Base-by-base conservation (phyloP, 1,284 basidiomycete genomes). In the Anthracocystis walkeri region DNA sequence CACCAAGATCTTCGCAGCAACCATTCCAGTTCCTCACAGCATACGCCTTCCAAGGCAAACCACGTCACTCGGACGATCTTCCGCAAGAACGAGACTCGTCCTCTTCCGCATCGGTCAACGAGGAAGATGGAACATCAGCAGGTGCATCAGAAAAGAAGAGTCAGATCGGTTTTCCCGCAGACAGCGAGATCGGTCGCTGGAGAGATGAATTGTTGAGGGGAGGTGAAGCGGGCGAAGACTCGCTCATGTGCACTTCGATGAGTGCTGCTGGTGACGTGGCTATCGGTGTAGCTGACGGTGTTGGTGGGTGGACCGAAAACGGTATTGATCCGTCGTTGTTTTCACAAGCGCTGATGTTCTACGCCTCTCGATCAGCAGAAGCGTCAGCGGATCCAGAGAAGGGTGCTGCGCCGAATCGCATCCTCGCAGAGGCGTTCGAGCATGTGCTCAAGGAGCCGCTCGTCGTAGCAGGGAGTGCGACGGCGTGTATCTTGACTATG, bases 291-390 rank as follows among this genome's bases (percentile, higher is more conserved):
- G 90, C 90, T 14, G 90, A 91, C 73, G 90, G 90, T 20, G 90
- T 91, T 1, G 90, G 91, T 4, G 90, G 90, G 21, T 91, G 90
- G 90, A 87, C 87, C 38, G 88, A 92, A 75, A 90, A 90, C 1
- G 93, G 93, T 58, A 89, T 94, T 31, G 93, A 95, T 82, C 93
- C 93, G 4, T 91, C 91, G 8, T 87, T 93, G 40, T 91, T 90
- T 82, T 89, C 90, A 7, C 90, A 90, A 80, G 87, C 89, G 1
- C 84, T 91, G 31, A 90, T 90, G 88, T 92, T 91, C 80, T 90
- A 92, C 78, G 90, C 92, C 38, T 70, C 80, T 89, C 92, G 78
- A 88, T 89, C 60, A 50, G 81, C 78, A 5, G 6, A 41, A n/a
- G 40, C 57, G 4, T 27, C 51, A 23, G 62, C 74, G 18, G 42